phyloP scores from a whole-genome alignment of 352 stramenopile species.

The Peronosclerospora sorghi region DNA sequence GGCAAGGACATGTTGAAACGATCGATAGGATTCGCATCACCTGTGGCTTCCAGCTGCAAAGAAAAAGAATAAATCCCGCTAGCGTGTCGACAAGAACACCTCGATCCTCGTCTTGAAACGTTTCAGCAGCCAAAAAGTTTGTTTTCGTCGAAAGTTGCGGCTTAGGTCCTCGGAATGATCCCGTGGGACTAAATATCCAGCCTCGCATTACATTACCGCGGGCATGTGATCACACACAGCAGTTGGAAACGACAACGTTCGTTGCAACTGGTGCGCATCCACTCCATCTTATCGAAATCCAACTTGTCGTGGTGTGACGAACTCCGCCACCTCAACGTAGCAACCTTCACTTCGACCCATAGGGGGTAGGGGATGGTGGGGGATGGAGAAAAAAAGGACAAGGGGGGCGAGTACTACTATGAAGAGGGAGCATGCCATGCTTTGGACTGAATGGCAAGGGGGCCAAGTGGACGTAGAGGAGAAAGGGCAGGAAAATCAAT shows the following conservation, averaged over 20 bases:
- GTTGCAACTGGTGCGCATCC: slow-evolving; percentile 26
- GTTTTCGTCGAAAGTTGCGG: slow-evolving; percentile 28
- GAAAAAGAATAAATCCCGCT: slow-evolving; percentile 41
- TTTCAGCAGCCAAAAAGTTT: slow-evolving; percentile 31
- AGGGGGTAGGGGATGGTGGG: no score
- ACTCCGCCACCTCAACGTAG: slow-evolving; percentile 40
- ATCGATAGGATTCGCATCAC: slow-evolving; percentile 28
- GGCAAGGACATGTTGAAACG: slow-evolving; percentile 30
- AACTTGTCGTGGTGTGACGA: slow-evolving; percentile 20
- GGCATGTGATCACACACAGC: slow-evolving; percentile 54
- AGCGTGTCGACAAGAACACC: slow-evolving; percentile 47
- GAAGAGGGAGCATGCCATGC: no score
- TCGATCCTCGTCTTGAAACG: slow-evolving; percentile 40
- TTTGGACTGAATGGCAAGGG: no score
- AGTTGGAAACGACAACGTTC: slow-evolving; percentile 35
- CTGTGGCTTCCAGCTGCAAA: slow-evolving; percentile 33
- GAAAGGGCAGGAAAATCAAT: no score
- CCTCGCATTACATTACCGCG: slow-evolving; percentile 66
- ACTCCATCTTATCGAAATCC: slow-evolving; percentile 33
- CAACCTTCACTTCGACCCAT: slow-evolving; percentile 43
- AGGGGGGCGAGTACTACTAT: no score
- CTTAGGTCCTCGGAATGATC: slow-evolving; percentile 46
- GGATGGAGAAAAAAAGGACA: no score
- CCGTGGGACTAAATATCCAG: slow-evolving; percentile 55
- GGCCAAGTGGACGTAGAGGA: no score